These are phyloP conservation scores for Lipomyces spencermartinsiae DNA, from an alignment of 805 yeast genomes.

Conservation along the genomic window DNA sequence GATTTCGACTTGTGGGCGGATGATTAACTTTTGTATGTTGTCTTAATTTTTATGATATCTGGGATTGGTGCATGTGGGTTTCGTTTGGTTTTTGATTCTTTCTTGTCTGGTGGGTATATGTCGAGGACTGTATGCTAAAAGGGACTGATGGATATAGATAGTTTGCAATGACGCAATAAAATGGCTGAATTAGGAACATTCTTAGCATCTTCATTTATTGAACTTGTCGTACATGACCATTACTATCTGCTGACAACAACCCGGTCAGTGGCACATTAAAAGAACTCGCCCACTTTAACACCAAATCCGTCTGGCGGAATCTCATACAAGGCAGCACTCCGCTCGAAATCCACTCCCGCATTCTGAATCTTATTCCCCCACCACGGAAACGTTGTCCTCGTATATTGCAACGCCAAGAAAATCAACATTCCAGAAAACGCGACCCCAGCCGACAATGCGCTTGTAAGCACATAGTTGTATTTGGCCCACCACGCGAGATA, in stretches of 20 bases:
- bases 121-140: neutral
- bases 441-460: constrained; percentile 70
- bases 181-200: too few relatives aligned
- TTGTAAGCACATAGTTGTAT: constrained; percentile 68
- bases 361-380: constrained; percentile 59
- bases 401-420: constrained; percentile 55
- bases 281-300: constrained; percentile 45
- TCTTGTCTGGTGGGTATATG: neutral
- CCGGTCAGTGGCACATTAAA: too few relatives aligned
- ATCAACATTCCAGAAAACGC: constrained; percentile 66
- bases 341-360: constrained; percentile 31
- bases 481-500: constrained; percentile 76
- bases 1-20: constrained; percentile 36
- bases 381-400: constrained; percentile 54
- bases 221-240: too few relatives aligned
- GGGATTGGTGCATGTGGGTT: neutral
- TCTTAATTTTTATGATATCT: neutral
- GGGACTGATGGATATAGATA: neutral
- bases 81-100: neutral
- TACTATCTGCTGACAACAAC: too few relatives aligned
- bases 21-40: constrained; percentile 14
- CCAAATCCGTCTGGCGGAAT: constrained; percentile 32
- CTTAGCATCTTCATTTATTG: too few relatives aligned
- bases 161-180: too few relatives aligned
- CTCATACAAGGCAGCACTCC: constrained; percentile 12